Evolutionary conservation across 768 basidiomycete genomes (phyloP), one percentile per base, ranked within the genome.

Genomic region (Mycena rebaudengoi): DNA sequence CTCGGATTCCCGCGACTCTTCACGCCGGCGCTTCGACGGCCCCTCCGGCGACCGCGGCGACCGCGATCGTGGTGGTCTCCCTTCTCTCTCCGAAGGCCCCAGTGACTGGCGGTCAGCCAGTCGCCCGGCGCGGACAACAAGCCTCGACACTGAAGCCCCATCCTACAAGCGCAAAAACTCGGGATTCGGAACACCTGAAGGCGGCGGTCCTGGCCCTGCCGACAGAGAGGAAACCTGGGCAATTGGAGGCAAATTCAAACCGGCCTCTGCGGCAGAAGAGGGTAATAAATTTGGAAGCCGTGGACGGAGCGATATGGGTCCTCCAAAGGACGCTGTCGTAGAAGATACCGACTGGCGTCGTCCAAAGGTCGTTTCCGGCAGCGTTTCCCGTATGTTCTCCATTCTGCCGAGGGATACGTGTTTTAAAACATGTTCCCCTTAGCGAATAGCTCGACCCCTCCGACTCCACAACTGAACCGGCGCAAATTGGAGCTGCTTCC

Each of bases 401-500:
- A 48, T 52, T 35, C 41, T 43, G 33, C 39, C 26, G 40, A 32
- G 26, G 12, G 44, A 35, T 41, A 20, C 32, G 46, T 56, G 68
- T 66, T 54, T 70, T 66, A 35, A 33, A 5, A 37, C 33, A 45
- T 26, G 58, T 23, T 41, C 32, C n/a, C n/a, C n/a, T 37, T 69
- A 94, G 91, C 92, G 32, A 86, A 75, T 55, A 86, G 75, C 68
- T 92, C 92, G 41, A 90, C 90, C 29, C 91, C 94, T 28, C 88
- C 95, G 5, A 93, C 94, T 12, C 94, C 94, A 35, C 91, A 93
- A 70, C 76, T 92, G 67, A 81, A 82, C 60, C 90, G 95, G 48
- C 86, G 87, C 56, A 95, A 94, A 74, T 84, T 98, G 12, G 93
- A 96, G 68, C 86, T 98, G 35, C 80, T 96, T 3, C 96, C 96